Evolutionary conservation across 2,329 filamentous ascomycete genomes (phyloP), one percentile per base, ranked within the genome.

Genomic region (Pseudogymnoascus sp.): DNA sequence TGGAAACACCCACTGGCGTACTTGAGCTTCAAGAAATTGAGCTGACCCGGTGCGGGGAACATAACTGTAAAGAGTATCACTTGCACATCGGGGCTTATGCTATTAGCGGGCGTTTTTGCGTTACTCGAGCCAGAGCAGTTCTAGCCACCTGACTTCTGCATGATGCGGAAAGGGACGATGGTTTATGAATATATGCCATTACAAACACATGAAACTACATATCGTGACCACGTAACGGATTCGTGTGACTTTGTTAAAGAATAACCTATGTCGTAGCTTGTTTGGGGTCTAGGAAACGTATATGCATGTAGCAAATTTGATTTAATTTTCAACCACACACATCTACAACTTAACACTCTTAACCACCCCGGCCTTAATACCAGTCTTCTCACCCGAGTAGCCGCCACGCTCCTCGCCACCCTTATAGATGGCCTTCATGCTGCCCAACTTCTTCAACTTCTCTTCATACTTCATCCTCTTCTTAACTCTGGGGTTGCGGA

Each of bases 401-500:
- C 92, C 89, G 72, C 91, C 89, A 72, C 85, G 85, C 69, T 90
- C 86, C 78, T 96, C 87, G 66, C 91, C 90, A 69, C 91, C 91
- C 77, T 92, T 91, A 79, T 93, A 97, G 12, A 91, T 81, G 7
- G 90, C 84, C 79, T 89, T 91, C 80, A 93, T 90, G 73, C 89
- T 93, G 71, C 85, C 86, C 73, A 97, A 78, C 83, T 97, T 97
- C 90, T 97, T 97, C 84, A 93, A 89, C 83, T 96, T 97, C 76
- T 92, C 89, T 74, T 96, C 92, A 75, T 86, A 99, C 85, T 91
- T 92, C 86, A 91, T 91, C 77, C 91, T 86, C 88, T 97, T 97
- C 88, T 97, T 99, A 68, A 97, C 93, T 75, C 95, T 83, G 37
- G 95, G 93, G 78, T 99, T 99, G 67, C 93, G 83, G 64, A 92